These are phyloP conservation scores for Annulohypoxylon stygium DNA, from an alignment of 495 filamentous ascomycete species.

Conservation along the genomic window DNA sequence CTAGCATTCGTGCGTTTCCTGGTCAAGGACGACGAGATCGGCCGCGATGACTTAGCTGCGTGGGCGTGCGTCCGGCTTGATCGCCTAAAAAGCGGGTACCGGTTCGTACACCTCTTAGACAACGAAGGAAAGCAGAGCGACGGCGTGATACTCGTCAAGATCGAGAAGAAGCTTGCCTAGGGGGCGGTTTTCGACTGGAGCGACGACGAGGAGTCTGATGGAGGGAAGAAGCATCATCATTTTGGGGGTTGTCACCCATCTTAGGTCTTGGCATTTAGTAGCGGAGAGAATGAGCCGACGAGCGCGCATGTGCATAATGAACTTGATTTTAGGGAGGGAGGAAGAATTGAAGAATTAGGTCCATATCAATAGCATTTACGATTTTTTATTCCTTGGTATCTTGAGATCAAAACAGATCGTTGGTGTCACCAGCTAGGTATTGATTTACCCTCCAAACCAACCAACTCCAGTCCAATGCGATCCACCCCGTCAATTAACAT, in stretches of 20 bases:
- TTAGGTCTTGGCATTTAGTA: conserved; percentile 24
- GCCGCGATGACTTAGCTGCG: conserved; percentile 79
- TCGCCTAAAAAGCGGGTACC: conserved; percentile 77
- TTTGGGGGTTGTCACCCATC: conserved; percentile 1
- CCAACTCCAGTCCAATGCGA: conserved; percentile 18
- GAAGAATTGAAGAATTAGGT: neutral
- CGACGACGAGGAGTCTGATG: neutral
- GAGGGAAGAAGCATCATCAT: neutral
- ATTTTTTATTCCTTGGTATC: conserved; percentile 10
- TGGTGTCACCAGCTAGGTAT: neutral
- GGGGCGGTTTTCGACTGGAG: conserved; percentile 13
- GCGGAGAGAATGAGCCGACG: conserved; percentile 15
- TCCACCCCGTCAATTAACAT: neutral
- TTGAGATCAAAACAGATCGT: neutral
- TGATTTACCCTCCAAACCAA: neutral
- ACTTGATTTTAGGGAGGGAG: conserved; percentile 17
- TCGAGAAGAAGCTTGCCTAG: conserved; percentile 68
- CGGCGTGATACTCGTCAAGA: conserved; percentile 76
- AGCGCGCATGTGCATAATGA: conserved; percentile 14
- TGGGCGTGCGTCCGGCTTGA: conserved; percentile 92
- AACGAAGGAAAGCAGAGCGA: conserved; percentile 69
- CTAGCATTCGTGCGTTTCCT: conserved; percentile 89
- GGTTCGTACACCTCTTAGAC: conserved; percentile 80
- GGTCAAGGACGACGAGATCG: conserved; percentile 84
- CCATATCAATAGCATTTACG: conserved; percentile 12